phyloP scores from a whole-genome alignment of 345 rosid species.

The Balakata baccata region DNA sequence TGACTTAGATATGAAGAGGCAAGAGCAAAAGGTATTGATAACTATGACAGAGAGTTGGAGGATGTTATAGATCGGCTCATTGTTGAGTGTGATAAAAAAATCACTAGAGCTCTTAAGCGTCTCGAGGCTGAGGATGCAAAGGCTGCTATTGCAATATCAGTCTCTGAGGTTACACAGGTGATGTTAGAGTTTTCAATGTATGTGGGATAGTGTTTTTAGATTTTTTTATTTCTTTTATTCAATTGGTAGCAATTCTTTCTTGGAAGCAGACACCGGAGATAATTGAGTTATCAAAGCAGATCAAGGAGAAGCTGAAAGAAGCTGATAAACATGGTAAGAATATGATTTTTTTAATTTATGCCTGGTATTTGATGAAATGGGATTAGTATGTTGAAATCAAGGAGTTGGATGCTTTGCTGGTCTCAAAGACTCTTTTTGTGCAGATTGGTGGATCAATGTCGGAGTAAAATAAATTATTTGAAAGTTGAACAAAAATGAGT shows the following conservation, averaged over 20 bases:
- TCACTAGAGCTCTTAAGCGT: constrained; percentile 92
- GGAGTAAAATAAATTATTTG: neutral
- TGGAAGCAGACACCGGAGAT: constrained; percentile 66
- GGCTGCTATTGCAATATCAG: constrained; percentile 98
- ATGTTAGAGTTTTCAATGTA: neutral
- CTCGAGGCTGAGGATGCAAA: constrained; percentile 99
- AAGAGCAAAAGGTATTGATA: constrained; percentile 71
- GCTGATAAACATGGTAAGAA: constrained; percentile 72
- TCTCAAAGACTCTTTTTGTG: neutral
- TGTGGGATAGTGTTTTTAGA: neutral
- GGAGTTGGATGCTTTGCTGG: neutral
- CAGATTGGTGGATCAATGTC: neutral
- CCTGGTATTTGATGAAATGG: neutral
- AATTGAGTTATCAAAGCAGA: constrained; percentile 79
- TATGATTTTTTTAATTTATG: neutral
- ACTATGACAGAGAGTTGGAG: constrained; percentile 91
- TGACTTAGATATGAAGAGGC: constrained; percentile 77
- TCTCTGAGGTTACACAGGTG: constrained; percentile 96
- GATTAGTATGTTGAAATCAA: neutral
- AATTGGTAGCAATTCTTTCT: neutral
- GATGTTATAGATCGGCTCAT: constrained; percentile 93
- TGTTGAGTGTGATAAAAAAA: constrained; percentile 95
- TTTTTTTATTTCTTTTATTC: neutral
- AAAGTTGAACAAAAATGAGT: neutral
- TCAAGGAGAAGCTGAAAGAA: constrained; percentile 90